Conservation (phyloP, 2,329 filamentous ascomycete genomes). For the Colletotrichum ledebouriae region DNA sequence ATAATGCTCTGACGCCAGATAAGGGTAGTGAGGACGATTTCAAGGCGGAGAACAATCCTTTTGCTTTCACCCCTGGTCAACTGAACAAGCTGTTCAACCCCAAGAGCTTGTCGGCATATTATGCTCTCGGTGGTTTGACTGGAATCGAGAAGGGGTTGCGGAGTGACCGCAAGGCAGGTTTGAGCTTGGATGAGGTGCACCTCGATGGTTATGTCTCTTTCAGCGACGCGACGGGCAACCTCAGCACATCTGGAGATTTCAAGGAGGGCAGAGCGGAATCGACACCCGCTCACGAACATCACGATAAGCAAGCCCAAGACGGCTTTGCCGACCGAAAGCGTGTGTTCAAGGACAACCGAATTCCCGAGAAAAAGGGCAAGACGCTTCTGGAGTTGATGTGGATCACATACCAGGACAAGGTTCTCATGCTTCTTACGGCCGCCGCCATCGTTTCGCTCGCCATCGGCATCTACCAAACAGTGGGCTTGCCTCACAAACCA, state of each 20-base stretch:
- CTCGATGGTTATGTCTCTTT: slow-evolving; percentile 78
- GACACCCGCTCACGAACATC: neutral
- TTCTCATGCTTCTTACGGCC: slow-evolving; percentile 77
- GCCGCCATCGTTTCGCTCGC: slow-evolving; percentile 81
- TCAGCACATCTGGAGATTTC: slow-evolving; percentile 40
- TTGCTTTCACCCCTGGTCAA: slow-evolving; percentile 87
- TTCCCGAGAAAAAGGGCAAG: slow-evolving; percentile 82
- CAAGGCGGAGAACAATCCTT: slow-evolving; percentile 81
- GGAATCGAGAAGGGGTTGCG: slow-evolving; percentile 86
- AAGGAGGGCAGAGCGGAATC: slow-evolving; percentile 18
- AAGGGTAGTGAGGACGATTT: slow-evolving; percentile 83
- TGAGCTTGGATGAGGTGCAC: slow-evolving; percentile 80
- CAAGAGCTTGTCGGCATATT: slow-evolving; percentile 87
- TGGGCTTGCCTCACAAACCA: slow-evolving; percentile 67
- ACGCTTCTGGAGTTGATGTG: slow-evolving; percentile 80
- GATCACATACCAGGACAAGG: slow-evolving; percentile 89
- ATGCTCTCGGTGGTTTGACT: slow-evolving; percentile 80
- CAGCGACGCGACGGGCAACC: slow-evolving; percentile 70
- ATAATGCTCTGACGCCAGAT: slow-evolving; percentile 80
- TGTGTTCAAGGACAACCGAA: slow-evolving; percentile 78
- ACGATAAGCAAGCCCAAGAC: slow-evolving; percentile 44
- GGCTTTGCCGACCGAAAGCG: slow-evolving; percentile 75
- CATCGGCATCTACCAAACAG: slow-evolving; percentile 81
- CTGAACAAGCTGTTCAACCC: slow-evolving; percentile 91
- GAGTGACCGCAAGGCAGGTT: slow-evolving; percentile 77